phyloP scores from a whole-genome alignment of 225 moss, liverwort and hornwort genomes.

The Pseudisothecium myosuroides region DNA sequence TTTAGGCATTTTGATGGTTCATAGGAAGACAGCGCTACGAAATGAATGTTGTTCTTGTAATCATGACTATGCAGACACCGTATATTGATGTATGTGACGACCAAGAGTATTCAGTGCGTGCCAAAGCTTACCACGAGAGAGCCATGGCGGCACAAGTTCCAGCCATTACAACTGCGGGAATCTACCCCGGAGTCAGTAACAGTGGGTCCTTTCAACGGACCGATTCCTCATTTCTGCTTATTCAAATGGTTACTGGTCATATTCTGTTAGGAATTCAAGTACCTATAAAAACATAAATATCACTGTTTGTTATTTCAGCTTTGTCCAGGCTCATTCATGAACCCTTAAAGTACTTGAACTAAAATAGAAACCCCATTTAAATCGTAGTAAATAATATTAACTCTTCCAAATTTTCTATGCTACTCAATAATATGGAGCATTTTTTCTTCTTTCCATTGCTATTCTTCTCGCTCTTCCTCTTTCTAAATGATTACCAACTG shows the following conservation, averaged over 20 bases:
- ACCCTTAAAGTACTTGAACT: not conserved
- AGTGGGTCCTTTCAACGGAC: slow-evolving; percentile 40
- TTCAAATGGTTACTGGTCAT: not conserved
- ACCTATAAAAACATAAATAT: not conserved
- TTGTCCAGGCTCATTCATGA: not conserved
- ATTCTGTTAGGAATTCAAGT: not conserved
- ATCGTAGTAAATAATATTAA: not conserved
- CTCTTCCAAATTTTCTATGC: not conserved
- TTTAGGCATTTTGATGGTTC: not conserved
- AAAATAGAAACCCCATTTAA: not conserved
- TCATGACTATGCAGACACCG: slow-evolving; percentile 50
- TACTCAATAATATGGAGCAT: not conserved
- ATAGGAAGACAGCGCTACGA: not conserved
- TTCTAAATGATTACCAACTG: not conserved
- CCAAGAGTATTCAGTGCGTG: slow-evolving; percentile 69
- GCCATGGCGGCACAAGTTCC: slow-evolving; percentile 66
- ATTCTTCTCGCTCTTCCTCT: not conserved
- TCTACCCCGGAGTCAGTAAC: slow-evolving; percentile 96
- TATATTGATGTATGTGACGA: slow-evolving; percentile 96
- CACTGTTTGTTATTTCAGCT: not conserved
- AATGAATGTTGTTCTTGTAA: not conserved
- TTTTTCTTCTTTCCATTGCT: not conserved
- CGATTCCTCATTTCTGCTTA: not conserved
- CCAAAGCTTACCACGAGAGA: slow-evolving; percentile 60
- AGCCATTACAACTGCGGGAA: slow-evolving; percentile 79